Evolutionary conservation across 495 filamentous ascomycete species (phyloP), one percentile per base, ranked within the genome.

Genomic region (Eremomyces bilateralis): DNA sequence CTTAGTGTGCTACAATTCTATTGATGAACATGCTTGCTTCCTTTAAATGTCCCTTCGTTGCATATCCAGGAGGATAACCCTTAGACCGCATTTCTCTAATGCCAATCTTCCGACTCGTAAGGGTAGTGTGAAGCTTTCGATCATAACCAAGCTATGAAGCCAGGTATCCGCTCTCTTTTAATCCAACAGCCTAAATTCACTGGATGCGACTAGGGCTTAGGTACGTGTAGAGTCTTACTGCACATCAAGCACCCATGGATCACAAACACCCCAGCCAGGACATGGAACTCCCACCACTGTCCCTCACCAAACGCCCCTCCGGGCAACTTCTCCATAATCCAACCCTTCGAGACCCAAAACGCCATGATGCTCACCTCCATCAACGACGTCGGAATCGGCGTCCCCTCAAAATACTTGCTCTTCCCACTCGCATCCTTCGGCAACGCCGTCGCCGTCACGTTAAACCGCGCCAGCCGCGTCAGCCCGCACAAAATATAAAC

Each of bases 401-500:
- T 90, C 48, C 88, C 88, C 56, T 95, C 84, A 43, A 97, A 97
- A 53, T 91, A 95, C 48, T 73, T 68, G 17, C 75, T 78, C 59
- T 97, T 97, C 31, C 88, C 88, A 4, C 62, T 71, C 28, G 70
- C 72, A 46, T 97, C 90, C 59, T 93, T 94, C 31, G 88, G 88
- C 11, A 97, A 64, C 37, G 67, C 67, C 25, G 70, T 62, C 6
- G 81, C 84, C 1, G 90, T 95, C 29, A 97, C 88, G 54, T 97
- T 97, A 67, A 97, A 97, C 41, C 88, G 76, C 20, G 88, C 88
- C 16, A 97, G 67, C 16, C 88, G 79, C 10, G 85, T 90, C 35
- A 97, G 66, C 21, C 90, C 88, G 58, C 83, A 90, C 34, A 97
- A 79, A 27, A 97, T 80, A 55, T 95, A 95, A 54, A 83, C 76